phyloP scores from a whole-genome alignment of 768 basidiomycete species.

The Tephrocybe sp. region DNA sequence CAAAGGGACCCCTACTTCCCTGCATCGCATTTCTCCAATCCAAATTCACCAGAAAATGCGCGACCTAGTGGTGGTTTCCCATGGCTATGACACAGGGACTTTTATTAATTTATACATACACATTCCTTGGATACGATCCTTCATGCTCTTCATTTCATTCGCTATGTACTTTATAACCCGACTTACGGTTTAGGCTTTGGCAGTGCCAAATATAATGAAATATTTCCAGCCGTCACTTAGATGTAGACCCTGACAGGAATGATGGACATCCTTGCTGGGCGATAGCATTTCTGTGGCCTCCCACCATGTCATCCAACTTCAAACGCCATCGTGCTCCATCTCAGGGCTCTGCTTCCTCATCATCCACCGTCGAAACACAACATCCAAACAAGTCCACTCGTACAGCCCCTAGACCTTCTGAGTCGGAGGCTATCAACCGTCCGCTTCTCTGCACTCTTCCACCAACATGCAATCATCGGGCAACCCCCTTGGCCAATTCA shows the following conservation, averaged over 20 bases:
- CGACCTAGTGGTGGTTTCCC: slow-evolving; percentile 1
- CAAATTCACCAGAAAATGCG: slow-evolving; percentile 15
- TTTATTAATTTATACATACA: slow-evolving; percentile 11
- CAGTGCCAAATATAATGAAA: slow-evolving; percentile 16
- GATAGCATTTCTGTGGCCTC: not conserved
- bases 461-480: slow-evolving; percentile 73
- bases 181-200: slow-evolving; percentile 9
- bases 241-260: not conserved
- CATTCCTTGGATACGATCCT: not conserved
- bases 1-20: slow-evolving; percentile 7
- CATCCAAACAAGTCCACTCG: slow-evolving; percentile 28
- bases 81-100: slow-evolving; percentile 8
- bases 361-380: slow-evolving; percentile 29
- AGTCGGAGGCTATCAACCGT: slow-evolving; percentile 22
- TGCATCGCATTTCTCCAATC: slow-evolving; percentile 17
- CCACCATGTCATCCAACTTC: slow-evolving; percentile 21
- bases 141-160: slow-evolving; percentile 7
- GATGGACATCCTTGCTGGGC: not conserved
- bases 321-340: slow-evolving; percentile 40
- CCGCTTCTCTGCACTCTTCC: slow-evolving; percentile 72
- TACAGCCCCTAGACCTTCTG: slow-evolving; percentile 19
- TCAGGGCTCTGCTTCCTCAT: slow-evolving; percentile 34
- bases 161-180: slow-evolving; percentile 13
- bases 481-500: slow-evolving; percentile 64
- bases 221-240: not conserved